phyloP scores from a whole-genome alignment of 805 yeast species.

The Cyberlindnera lachancei region DNA sequence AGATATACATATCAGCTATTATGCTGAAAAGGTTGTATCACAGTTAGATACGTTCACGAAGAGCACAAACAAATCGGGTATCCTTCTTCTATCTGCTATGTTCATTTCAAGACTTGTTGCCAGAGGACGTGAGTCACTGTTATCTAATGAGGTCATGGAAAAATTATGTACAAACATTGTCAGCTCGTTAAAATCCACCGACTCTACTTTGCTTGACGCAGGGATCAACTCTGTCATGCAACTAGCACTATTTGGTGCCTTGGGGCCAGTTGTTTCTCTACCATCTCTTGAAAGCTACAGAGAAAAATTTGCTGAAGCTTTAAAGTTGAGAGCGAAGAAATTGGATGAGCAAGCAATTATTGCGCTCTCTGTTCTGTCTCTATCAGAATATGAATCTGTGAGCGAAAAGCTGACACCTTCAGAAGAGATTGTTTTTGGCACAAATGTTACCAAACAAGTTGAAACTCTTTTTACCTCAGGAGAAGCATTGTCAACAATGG shows the following conservation, averaged over 20 bases:
- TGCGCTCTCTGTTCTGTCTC: constrained; percentile 47
- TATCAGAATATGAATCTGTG: constrained; percentile 25
- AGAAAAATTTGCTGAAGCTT: constrained; percentile 19
- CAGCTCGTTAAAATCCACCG: constrained; percentile 6
- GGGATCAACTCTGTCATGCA: constrained; percentile 26
- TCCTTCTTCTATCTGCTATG: constrained; percentile 31
- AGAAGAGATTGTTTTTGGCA: constrained; percentile 40
- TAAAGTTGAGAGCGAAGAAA: constrained; percentile 39
- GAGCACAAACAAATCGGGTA: constrained; percentile 1
- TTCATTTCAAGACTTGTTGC: constrained; percentile 36
- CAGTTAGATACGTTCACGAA: not conserved
- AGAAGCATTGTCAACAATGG: constrained; percentile 68
- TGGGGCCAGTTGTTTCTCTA: constrained; percentile 15
- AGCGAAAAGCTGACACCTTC: constrained; percentile 22
- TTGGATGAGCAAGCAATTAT: constrained; percentile 53
- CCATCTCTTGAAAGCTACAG: constrained; percentile 17
- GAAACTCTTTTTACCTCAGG: constrained; percentile 76
- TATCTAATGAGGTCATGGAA: not conserved
- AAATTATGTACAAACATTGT: constrained; percentile 1
- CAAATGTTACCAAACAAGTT: constrained; percentile 61
- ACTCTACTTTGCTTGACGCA: constrained; percentile 8
- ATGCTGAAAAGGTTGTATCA: constrained; percentile 7
- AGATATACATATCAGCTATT: constrained; percentile 8
- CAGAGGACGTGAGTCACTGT: constrained; percentile 9
- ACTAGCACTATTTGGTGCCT: constrained; percentile 32